Evolutionary conservation across 495 filamentous ascomycete species (phyloP).

Genomic region (Trichoderma virens): DNA sequence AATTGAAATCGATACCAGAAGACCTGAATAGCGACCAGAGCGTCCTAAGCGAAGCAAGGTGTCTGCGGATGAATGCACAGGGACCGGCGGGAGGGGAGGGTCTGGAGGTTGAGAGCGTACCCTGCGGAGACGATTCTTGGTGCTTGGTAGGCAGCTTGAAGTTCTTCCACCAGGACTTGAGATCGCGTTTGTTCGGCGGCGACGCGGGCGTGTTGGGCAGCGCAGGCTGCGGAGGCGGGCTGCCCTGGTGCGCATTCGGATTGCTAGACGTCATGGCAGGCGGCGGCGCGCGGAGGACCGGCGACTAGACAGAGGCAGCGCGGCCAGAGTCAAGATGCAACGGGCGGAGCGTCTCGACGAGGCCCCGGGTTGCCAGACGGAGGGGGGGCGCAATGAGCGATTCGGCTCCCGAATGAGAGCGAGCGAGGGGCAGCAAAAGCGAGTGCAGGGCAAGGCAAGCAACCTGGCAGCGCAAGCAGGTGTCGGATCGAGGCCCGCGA

Average conservation of each 20-base stretch:
- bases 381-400: not conserved
- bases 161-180: conserved; percentile 86
- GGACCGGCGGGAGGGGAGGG: not conserved
- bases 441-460: not conserved
- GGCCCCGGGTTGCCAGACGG: not conserved
- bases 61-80: not conserved
- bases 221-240: conserved; percentile 14
- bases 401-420: not conserved
- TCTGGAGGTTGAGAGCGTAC: conserved; percentile 35
- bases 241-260: conserved; percentile 11
- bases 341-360: not conserved
- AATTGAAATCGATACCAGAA: conserved; percentile 4
- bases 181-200: conserved; percentile 67
- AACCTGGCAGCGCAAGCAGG: not conserved
- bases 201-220: conserved; percentile 33
- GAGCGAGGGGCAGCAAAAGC: not conserved
- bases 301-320: not conserved
- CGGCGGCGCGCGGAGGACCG: conserved; percentile 9
- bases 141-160: conserved; percentile 70
- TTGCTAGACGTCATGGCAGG: conserved; percentile 14
- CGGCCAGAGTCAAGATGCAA: not conserved
- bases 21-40: conserved; percentile 6
- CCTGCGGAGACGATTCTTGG: conserved; percentile 58
- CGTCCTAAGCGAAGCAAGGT: not conserved
- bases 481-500: too few species aligned